Percentiles rank a stretch among this genome's conserved stretches.
These are phyloP conservation scores for Madurella mycetomatis DNA, from an alignment of 2,329 filamentous ascomycete genomes.

Conservation along the genomic window DNA sequence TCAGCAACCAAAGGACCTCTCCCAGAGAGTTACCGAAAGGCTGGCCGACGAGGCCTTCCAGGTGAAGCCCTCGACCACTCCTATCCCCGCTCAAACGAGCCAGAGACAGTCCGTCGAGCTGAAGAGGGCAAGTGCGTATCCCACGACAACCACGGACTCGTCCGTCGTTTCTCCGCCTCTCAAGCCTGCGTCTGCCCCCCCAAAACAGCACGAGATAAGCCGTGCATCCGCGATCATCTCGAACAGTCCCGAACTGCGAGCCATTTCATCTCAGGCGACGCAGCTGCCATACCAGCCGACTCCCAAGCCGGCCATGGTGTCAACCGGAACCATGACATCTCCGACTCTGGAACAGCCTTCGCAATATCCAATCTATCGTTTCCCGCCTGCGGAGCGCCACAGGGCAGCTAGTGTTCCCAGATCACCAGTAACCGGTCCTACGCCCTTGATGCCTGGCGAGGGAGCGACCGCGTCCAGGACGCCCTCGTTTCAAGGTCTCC, in stretches of 20 bases:
- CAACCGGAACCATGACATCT: constrained; percentile 76
- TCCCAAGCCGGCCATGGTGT: constrained; percentile 41
- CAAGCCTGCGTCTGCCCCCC: constrained; percentile 38
- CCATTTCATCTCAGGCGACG: constrained; percentile 46
- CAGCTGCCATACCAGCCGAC: constrained; percentile 30
- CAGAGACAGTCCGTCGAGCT: constrained; percentile 30
- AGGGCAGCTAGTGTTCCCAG: constrained; percentile 39
- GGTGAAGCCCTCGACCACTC: constrained; percentile 32
- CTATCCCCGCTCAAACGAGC: constrained; percentile 26
- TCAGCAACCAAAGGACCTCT: constrained; percentile 50
- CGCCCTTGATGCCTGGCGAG: constrained; percentile 25
- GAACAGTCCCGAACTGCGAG: constrained; percentile 57
- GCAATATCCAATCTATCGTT: constrained; percentile 39
- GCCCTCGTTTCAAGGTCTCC: constrained; percentile 34
- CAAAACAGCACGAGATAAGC: constrained; percentile 47
- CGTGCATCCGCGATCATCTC: constrained; percentile 61
- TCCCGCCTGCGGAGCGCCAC: constrained; percentile 37
- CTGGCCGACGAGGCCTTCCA: constrained; percentile 83
- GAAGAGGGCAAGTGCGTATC: constrained; percentile 29
- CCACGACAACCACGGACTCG: constrained; percentile 25
- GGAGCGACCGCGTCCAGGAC: constrained; percentile 24
- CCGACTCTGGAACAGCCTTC: constrained; percentile 48
- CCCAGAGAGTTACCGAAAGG: constrained; percentile 66
- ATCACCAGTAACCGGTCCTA: constrained; percentile 29
- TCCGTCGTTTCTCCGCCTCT: constrained; percentile 34